Conservation (phyloP, 2,329 filamentous ascomycete species). For the Pseudogymnoascus sp. region DNA sequence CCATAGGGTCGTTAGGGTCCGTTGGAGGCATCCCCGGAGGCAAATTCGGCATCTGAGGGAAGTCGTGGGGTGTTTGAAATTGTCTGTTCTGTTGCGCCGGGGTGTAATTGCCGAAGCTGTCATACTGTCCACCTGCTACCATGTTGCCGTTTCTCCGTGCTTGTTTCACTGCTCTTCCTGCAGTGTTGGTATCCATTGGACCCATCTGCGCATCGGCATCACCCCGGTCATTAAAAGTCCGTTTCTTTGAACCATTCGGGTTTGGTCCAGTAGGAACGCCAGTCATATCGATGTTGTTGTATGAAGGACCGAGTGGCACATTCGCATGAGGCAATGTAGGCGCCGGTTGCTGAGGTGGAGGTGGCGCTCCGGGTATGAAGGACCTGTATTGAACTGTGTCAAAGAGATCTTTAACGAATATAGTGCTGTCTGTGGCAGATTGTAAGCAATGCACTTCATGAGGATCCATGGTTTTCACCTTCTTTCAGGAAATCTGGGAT, state of each 20-base stretch:
- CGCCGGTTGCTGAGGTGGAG: conserved; percentile 25
- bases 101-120: conserved; percentile 25
- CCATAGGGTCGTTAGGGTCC: conserved; percentile 53
- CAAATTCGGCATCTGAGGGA: conserved; percentile 20
- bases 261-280: conserved; percentile 19
- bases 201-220: conserved; percentile 33
- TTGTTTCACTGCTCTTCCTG: conserved; percentile 49
- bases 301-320: conserved; percentile 11
- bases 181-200: conserved; percentile 20
- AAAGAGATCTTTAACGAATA: conserved; percentile 66
- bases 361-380: conserved; percentile 48
- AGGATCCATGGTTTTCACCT: conserved; percentile 32
- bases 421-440: conserved; percentile 40
- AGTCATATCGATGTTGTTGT: conserved; percentile 19
- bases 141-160: conserved; percentile 43
- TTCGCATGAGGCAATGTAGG: conserved; percentile 22
- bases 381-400: conserved; percentile 53
- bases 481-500: conserved; percentile 69
- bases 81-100: conserved; percentile 12
- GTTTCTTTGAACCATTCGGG: conserved; percentile 38
- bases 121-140: conserved; percentile 31
- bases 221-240: conserved; percentile 47
- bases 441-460: neutral
- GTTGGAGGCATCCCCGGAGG: conserved; percentile 38
- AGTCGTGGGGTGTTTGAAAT: conserved; percentile 13